phyloP scores from a whole-genome alignment of 192 early-diverging fungal genomes.

The Chytriomyces sp. region DNA sequence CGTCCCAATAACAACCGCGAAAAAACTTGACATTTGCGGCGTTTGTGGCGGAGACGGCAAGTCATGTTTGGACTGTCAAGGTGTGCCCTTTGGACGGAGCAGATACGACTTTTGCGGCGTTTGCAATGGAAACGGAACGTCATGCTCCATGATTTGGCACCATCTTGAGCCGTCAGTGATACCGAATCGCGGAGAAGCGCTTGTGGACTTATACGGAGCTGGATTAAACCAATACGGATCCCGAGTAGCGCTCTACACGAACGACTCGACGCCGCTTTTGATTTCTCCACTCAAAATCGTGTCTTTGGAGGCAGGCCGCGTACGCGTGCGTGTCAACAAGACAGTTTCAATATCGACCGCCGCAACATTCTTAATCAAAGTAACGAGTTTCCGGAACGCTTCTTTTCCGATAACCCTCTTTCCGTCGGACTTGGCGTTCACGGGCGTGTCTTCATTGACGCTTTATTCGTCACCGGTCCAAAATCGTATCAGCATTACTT shows the following conservation, averaged over 20 bases:
- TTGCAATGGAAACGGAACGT: slow-evolving; percentile 27
- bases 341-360: neutral
- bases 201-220: slow-evolving; percentile 9
- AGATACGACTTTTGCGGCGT: slow-evolving; percentile 12
- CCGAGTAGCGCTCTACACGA: neutral
- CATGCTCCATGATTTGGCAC: slow-evolving; percentile 15
- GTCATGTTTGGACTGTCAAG: slow-evolving; percentile 24
- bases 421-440: neutral
- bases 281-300: too few species aligned
- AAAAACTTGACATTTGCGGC: slow-evolving; percentile 14
- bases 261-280: neutral
- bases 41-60: slow-evolving; percentile 26
- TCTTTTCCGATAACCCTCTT: neutral
- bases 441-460: neutral
- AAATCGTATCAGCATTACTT: neutral
- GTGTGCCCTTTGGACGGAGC: slow-evolving; percentile 6
- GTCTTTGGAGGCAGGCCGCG: neutral
- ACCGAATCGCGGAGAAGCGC: slow-evolving; percentile 5
- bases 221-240: neutral
- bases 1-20: neutral
- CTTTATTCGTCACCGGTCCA: neutral
- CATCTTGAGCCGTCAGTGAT: slow-evolving; percentile 25
- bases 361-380: neutral
- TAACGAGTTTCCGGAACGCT: neutral
- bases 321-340: neutral